phyloP scores from a whole-genome alignment of 2,329 filamentous ascomycete genomes.

The Ophiostoma sp. region DNA sequence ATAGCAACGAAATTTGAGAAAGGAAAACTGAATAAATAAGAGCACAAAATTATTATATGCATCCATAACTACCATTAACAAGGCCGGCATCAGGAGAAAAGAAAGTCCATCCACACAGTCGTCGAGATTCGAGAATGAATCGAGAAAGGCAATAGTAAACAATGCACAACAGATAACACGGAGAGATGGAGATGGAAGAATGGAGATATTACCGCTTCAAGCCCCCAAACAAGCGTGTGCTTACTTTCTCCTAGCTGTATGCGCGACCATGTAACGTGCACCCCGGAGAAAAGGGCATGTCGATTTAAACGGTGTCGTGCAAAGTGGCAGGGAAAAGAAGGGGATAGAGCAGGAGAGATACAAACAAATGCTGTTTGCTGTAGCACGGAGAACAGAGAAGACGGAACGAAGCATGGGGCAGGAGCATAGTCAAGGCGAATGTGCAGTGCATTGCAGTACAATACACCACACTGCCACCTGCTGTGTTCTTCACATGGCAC shows the following conservation, averaged over 20 bases:
- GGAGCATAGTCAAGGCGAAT: neutral
- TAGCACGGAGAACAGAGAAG: neutral
- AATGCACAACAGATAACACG: neutral
- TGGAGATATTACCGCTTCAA: neutral
- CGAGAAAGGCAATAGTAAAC: neutral
- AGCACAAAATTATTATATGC: neutral
- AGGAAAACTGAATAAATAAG: neutral
- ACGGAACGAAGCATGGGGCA: neutral
- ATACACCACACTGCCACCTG: neutral
- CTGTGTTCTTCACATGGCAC: neutral
- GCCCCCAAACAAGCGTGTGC: neutral
- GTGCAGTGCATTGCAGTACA: neutral
- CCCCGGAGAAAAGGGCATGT: neutral
- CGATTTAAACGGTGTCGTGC: neutral
- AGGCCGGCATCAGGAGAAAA: neutral
- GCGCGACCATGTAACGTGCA: neutral
- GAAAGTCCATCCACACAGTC: constrained; percentile 8
- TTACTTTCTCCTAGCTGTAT: neutral
- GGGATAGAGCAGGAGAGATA: neutral
- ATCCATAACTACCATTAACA: neutral
- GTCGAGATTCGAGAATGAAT: neutral
- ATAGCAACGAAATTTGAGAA: neutral
- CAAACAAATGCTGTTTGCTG: neutral
- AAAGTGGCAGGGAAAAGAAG: neutral
- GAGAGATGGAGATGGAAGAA: neutral